Conservation (phyloP, 371 early-diverging fungal species). For the Gilbertella persicaria region DNA sequence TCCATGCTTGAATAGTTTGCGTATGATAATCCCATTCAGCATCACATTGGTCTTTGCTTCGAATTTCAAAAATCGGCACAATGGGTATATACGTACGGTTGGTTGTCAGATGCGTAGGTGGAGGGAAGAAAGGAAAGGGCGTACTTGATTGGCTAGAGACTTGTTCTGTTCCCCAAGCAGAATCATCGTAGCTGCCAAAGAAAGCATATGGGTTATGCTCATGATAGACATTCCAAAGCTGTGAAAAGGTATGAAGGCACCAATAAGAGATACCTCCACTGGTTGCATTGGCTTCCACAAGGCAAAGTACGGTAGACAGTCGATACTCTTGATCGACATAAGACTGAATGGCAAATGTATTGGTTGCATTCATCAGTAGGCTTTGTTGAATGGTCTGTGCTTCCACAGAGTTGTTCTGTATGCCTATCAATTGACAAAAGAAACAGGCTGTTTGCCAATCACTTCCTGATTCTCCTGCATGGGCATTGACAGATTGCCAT, state of each 20-base stretch:
- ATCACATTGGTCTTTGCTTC: constrained; percentile 6
- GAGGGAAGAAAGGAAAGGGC: constrained; percentile 16
- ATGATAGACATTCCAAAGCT: constrained; percentile 14
- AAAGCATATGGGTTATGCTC: constrained; percentile 1
- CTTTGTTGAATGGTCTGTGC: neutral
- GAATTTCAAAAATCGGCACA: constrained; percentile 16
- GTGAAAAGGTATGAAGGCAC: constrained; percentile 14
- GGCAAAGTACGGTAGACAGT: constrained; percentile 8
- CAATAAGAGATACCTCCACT: constrained; percentile 1
- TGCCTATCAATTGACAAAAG: constrained; percentile 6
- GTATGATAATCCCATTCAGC: constrained; percentile 1
- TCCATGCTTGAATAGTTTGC: constrained; percentile 3
- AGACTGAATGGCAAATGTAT: constrained; percentile 5
- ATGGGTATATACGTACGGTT: constrained; percentile 12
- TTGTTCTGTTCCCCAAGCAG: neutral
- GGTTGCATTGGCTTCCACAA: neutral
- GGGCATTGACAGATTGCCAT: constrained; percentile 17
- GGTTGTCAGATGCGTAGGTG: neutral
- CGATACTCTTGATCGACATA: neutral
- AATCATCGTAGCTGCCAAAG: neutral
- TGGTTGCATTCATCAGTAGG: neutral
- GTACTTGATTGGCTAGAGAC: neutral
- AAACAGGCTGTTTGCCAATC: constrained; percentile 6
- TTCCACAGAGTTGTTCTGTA: neutral
- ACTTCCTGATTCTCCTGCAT: neutral